These are phyloP conservation scores for Globisporangium viniferum DNA, from an alignment of 352 stramenopile genomes.

Conservation along the genomic window DNA sequence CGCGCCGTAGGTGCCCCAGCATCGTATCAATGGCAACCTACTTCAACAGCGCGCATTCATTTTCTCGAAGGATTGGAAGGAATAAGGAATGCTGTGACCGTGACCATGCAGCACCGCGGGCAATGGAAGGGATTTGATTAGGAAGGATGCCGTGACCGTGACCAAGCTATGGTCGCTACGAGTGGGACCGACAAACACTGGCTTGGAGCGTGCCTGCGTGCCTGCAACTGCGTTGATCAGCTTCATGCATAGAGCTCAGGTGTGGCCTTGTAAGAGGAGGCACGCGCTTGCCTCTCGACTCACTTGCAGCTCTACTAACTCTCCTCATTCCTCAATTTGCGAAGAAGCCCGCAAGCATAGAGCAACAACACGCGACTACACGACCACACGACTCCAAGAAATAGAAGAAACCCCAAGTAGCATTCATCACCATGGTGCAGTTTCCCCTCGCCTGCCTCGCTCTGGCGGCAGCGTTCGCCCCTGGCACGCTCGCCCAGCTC, in stretches of 20 bases:
- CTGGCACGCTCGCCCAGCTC: constrained; percentile 13
- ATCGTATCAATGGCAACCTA: not conserved
- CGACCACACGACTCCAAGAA: not conserved
- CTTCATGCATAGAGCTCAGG: not conserved
- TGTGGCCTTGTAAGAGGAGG: not conserved
- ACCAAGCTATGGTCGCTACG: not conserved
- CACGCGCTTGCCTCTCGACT: not conserved
- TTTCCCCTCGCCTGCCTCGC: not conserved
- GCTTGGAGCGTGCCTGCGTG: not conserved
- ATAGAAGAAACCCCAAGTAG: not conserved
- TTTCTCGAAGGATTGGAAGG: not conserved
- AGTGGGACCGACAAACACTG: not conserved
- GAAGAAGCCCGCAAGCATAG: constrained; percentile 4
- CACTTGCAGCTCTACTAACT: not conserved
- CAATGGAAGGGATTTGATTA: not conserved
- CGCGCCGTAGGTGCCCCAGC: too few species aligned
- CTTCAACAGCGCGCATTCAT: not conserved
- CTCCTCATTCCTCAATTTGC: constrained; percentile 8
- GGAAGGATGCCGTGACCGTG: not conserved
- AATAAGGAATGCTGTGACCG: not conserved
- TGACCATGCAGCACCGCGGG: not conserved
- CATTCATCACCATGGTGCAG: not conserved
- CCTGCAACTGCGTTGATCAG: not conserved
- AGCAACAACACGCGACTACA: not conserved
- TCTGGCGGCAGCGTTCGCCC: not conserved